Conservation (phyloP, 176 grass and related monocot genomes). For the Elaeis guineensis region DNA sequence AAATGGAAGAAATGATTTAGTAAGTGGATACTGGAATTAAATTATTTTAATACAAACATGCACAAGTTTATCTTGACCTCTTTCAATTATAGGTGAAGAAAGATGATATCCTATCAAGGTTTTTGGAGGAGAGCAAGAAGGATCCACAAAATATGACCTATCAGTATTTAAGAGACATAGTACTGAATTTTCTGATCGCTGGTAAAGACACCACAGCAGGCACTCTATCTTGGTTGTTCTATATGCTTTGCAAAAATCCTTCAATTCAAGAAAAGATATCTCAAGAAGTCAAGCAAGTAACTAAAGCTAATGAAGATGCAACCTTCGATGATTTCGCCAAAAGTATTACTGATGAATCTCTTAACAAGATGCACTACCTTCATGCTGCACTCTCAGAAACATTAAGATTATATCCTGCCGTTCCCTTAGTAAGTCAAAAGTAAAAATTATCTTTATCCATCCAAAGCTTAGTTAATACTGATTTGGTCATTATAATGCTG, state of each 20-base stretch:
- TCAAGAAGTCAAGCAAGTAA: conserved; percentile 22
- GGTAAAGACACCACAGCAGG: conserved; percentile 57
- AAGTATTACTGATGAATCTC: conserved; percentile 39
- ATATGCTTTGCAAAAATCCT: conserved; percentile 59
- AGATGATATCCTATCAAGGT: conserved; percentile 43
- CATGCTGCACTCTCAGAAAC: conserved; percentile 53
- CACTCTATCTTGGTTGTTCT: conserved; percentile 50
- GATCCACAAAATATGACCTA: conserved; percentile 23
- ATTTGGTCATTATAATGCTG: too few relatives aligned
- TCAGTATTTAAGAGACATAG: conserved; percentile 57
- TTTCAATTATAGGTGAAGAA: background rate
- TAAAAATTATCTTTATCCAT: too few relatives aligned
- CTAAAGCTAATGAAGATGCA: background rate
- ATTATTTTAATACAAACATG: too few relatives aligned
- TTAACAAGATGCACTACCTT: conserved; percentile 68
- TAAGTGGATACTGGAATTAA: background rate
- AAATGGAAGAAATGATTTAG: conserved; percentile 1
- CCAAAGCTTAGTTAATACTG: too few relatives aligned
- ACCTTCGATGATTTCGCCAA: conserved; percentile 31
- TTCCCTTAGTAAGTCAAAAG: conserved; percentile 31
- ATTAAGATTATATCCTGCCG: conserved; percentile 44
- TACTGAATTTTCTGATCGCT: conserved; percentile 49
- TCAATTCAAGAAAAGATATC: conserved; percentile 35
- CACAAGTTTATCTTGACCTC: background rate
- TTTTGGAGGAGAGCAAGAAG: conserved; percentile 16